Evolutionary conservation across 169 alveolate species (phyloP), one percentile per base, ranked within the genome.

Genomic region (Cyclospora cayetanensis): DNA sequence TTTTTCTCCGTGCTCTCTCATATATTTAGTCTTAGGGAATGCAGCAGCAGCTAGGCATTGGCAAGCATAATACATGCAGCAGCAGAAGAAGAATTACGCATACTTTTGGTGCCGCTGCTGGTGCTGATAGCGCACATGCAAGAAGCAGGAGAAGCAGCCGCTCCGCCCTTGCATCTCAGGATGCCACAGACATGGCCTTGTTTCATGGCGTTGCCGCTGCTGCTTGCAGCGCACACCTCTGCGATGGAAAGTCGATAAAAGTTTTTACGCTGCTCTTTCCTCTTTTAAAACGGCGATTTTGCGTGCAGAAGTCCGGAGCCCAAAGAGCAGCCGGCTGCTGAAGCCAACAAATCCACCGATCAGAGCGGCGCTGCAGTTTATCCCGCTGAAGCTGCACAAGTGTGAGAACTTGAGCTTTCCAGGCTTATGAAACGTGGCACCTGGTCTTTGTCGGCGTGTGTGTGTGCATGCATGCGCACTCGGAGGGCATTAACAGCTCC

Each of bases 301-400:
- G 27, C 39, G 12, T 68, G 82, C 82, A 68, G 82, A 35, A 27
- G n/a, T 15, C 82, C 82, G 82, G 82, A 27, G 82, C 82, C 82
- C 29, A 35, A 41, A 35, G 82, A 68, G 82, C 82, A 68, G 52
- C 82, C 29, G 52, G 29, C 50, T 68, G 82, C 41, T 20, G 31
- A 22, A 18, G 52, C 29, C 50, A 31, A 42, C 53, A 31, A 27
- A 5, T 5, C 12, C n/a, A 0, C n/a, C 5, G 82, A 68, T 11
- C 41, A 35, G 50, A 22, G 52, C 41, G 82, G 31, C 82, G 52
- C 82, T 5, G 31, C 82, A 34, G 41, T 22, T n/a, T 42, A 35
- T 27, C 31, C 52, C 82, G 52, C 82, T 27, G 34, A 11, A 1
- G 52, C 82, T 35, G 53, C 82, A 2, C 31, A 68, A 50, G 82